Evolutionary conservation across 2,329 filamentous ascomycete genomes (phyloP), one percentile per base, ranked within the genome.

Genomic region (Hypoxylon sp.): DNA sequence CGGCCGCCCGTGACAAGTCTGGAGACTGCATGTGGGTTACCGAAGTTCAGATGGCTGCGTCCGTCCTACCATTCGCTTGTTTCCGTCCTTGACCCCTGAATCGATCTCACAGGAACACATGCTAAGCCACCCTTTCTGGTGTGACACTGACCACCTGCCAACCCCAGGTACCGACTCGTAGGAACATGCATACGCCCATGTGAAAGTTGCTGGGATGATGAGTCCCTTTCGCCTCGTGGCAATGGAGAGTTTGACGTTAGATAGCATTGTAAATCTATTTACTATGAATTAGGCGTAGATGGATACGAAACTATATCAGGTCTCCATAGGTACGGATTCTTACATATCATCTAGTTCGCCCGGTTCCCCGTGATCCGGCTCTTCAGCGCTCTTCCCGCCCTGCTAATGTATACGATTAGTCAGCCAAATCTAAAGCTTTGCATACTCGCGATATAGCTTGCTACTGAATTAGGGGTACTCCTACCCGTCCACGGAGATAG

Each of bases 21-120:
- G 44, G 47, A 55, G 59, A 56, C 49, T 47, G 41, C 44, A 57
- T 64, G 56, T 50, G 49, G 56, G 49, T 15, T 61, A 28, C 62
- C 49, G 57, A 59, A 49, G 37, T 34, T 24, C 32, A 59, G 37
- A 48, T 52, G 8, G 8, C 19, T 41, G n/a, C 15, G 20, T 46
- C 54, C 61, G 58, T 59, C 47, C 54, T 48, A 60, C 59, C 26
- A 60, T 59, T 52, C 48, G 48, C 43, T 44, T 46, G 28, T 28
- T 22, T 37, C 24, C 47, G 50, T 47, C 54, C 51, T 43, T 39
- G n/a, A 62, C 47, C 51, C 57, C 51, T 46, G 50, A 26, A 26
- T 48, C 41, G 30, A 15, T 47, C 37, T 24, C 19, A 28, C 13
- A 39, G 32, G 24, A 39, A 49, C 8, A 49, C 8, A 56, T 34